phyloP scores from a whole-genome alignment of 2,329 filamentous ascomycete genomes.

The Exophiala sp. region DNA sequence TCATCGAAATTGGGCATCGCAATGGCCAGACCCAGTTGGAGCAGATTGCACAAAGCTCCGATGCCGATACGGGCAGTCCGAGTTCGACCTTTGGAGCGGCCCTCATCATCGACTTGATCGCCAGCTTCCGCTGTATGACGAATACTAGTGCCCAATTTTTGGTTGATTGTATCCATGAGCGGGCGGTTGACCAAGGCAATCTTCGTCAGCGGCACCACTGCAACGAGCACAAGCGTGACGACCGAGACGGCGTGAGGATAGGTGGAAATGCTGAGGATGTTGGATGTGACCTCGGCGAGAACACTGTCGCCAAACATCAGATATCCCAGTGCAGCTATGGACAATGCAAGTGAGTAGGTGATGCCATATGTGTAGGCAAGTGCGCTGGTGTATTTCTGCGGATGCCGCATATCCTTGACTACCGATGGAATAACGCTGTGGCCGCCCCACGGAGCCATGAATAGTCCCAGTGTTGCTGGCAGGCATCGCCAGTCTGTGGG shows the following conservation, averaged over 20 bases:
- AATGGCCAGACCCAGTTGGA: neutral
- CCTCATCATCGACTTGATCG: neutral
- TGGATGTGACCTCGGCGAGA: constrained; percentile 80
- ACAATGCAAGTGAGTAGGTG: constrained; percentile 74
- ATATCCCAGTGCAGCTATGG: constrained; percentile 74
- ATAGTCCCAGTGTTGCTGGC: constrained; percentile 78
- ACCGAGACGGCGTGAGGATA: constrained; percentile 69
- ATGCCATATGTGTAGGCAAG: constrained; percentile 77
- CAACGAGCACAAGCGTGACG: constrained; percentile 75
- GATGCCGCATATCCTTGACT: constrained; percentile 70
- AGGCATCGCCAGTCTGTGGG: constrained; percentile 80
- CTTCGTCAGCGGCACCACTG: constrained; percentile 90
- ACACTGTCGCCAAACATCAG: constrained; percentile 90
- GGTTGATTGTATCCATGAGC: constrained; percentile 76
- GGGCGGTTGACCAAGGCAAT: constrained; percentile 76
- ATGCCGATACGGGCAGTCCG: neutral
- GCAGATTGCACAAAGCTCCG: neutral
- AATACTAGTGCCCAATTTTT: constrained; percentile 49
- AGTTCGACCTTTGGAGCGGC: neutral
- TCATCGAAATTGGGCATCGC: neutral
- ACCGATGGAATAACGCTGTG: constrained; percentile 78
- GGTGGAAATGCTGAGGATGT: constrained; percentile 66
- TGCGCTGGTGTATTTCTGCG: constrained; percentile 68
- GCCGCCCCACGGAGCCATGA: constrained; percentile 75
- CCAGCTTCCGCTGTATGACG: neutral